Percentiles rank a stretch among this genome's conserved stretches.
Conservation (phyloP, 2,329 filamentous ascomycete species). For the Verticillium zaregamsianum region DNA sequence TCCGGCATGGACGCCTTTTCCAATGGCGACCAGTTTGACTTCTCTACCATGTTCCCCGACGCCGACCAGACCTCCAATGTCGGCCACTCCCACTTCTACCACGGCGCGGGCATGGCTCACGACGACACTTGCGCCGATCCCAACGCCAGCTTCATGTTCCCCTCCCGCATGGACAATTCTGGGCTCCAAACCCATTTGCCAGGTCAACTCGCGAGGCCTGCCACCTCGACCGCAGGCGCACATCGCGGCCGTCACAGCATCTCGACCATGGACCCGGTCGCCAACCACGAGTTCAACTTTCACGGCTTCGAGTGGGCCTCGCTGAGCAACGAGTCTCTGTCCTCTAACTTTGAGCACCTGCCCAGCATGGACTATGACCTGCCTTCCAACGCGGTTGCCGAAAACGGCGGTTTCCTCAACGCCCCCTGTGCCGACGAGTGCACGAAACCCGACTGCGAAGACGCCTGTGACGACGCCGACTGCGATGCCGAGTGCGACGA, state of each 20-base stretch:
- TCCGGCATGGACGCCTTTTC: neutral
- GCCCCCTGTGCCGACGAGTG: neutral
- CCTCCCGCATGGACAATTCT: slow-evolving; percentile 2
- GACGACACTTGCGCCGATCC: slow-evolving; percentile 27
- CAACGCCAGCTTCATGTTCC: slow-evolving; percentile 5
- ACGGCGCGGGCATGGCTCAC: slow-evolving; percentile 12
- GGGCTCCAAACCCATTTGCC: slow-evolving; percentile 5
- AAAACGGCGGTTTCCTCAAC: neutral
- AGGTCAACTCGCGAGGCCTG: slow-evolving; percentile 11
- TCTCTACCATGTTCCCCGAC: neutral
- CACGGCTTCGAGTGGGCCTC: neutral
- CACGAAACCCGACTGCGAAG: neutral
- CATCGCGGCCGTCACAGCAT: slow-evolving; percentile 6
- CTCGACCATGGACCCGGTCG: neutral
- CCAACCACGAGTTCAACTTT: neutral
- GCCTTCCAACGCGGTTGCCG: neutral
- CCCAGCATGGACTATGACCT: neutral
- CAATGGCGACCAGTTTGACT: neutral
- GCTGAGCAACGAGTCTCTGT: neutral
- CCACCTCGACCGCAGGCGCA: slow-evolving; percentile 4
- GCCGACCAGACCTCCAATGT: neutral
- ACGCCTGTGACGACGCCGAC: neutral
- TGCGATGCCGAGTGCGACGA: slow-evolving; percentile 15
- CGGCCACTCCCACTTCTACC: neutral
- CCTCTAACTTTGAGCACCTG: neutral